Conservation (phyloP, 2,329 filamentous ascomycete species). For the Hypoxylon sp. region DNA sequence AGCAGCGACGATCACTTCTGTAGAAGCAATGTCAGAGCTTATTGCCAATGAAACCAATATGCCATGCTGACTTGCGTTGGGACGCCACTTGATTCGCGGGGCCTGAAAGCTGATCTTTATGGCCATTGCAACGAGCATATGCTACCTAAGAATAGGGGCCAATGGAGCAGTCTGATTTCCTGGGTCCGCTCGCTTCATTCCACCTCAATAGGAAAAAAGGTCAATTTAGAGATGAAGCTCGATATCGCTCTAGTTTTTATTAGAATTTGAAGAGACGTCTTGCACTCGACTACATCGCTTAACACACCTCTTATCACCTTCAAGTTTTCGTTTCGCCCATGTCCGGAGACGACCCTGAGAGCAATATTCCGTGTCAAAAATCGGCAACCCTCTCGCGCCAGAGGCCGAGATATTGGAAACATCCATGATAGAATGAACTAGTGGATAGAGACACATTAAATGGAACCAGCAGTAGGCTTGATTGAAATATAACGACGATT, state of each 20-base stretch:
- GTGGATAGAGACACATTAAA: background rate
- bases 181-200: background rate
- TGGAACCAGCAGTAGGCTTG: background rate
- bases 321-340: background rate
- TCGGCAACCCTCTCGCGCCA: background rate
- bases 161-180: background rate
- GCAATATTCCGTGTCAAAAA: background rate
- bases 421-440: background rate
- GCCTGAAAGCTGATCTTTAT: background rate
- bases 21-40: background rate
- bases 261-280: background rate
- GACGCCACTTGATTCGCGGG: background rate
- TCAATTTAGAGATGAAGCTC: background rate
- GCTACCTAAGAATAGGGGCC: slow-evolving; percentile 1
- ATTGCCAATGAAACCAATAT: background rate
- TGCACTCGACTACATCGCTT: background rate
- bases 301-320: background rate
- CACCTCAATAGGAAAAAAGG: background rate
- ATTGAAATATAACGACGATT: background rate
- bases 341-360: background rate
- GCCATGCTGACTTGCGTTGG: slow-evolving; percentile 3
- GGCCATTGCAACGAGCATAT: background rate
- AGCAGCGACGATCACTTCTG: background rate
- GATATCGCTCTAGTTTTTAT: background rate
- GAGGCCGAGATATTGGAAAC: background rate